These are phyloP conservation scores for rapeseed (Brassica napus) DNA, from an alignment of 345 rosid species.

Conservation along the genomic window DNA sequence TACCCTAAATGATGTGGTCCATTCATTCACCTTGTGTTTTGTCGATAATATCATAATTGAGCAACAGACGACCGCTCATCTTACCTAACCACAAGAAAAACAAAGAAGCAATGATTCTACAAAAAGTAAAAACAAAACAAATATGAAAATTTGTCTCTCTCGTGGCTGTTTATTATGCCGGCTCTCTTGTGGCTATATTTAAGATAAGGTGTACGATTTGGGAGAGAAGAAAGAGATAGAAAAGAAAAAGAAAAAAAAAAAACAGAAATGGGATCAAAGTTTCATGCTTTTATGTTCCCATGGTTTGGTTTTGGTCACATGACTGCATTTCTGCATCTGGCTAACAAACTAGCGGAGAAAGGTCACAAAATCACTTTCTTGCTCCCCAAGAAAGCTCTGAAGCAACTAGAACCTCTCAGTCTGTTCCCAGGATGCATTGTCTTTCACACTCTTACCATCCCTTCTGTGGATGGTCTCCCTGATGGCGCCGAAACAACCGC, in stretches of 20 bases:
- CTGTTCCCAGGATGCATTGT: background rate
- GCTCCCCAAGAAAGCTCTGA: background rate
- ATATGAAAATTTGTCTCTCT: too few species aligned
- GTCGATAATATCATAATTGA: too few species aligned
- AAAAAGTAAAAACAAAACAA: too few species aligned
- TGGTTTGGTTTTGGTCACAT: background rate
- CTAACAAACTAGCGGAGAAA: background rate
- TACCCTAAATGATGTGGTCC: background rate
- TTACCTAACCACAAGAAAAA: too few species aligned
- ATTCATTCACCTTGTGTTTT: too few species aligned
- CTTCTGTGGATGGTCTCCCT: background rate
- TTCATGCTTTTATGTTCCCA: slow-evolving; percentile 46
- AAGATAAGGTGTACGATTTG: too few species aligned
- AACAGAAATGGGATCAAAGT: slow-evolving; percentile 17
- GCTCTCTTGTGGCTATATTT: too few species aligned
- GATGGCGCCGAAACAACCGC: background rate
- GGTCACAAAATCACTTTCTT: background rate
- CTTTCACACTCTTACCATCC: background rate
- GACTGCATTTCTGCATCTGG: background rate
- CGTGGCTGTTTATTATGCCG: too few species aligned
- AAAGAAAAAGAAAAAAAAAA: too few species aligned
- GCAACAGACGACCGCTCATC: too few species aligned
- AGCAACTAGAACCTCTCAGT: background rate
- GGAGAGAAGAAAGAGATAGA: too few species aligned
- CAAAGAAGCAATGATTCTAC: too few species aligned